Base-by-base conservation (phyloP, 1,284 basidiomycete genomes). In the Tausonia pullulans region DNA sequence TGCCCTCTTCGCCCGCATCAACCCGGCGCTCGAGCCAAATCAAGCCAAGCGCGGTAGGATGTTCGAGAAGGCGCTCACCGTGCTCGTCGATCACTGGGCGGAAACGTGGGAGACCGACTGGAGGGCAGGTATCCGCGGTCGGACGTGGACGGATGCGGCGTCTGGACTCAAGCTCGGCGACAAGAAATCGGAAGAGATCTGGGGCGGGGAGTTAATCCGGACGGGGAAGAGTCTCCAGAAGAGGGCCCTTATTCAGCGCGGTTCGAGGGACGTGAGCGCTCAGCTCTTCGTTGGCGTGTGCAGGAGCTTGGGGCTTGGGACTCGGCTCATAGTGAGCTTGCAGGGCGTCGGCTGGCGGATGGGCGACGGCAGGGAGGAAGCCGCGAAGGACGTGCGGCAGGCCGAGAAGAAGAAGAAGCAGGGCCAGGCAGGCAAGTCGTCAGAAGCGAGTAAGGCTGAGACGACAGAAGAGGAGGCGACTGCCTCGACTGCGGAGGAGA, bases 221-320 rank as follows among this genome's bases (percentile, higher is more conserved):
- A 87, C 85, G 58, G 79, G 83, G 39, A 90, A 91, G 72, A 93
- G 89, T 68, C 79, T 97, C 52, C 90, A 91, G 85, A 92, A 93
- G 72, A 90, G 92, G 71, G 86, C 86, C 0, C 77, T 95, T 13
- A 85, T 87, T 80, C 82, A 82, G 65, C 80, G 79, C 64, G 96
- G 94, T 3, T 90, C 87, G 27, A 81, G 90, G 67, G 95, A 98
- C 75, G 84, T 86, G 50, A 90, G 88, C 67, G 88, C 91, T 0
- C 90, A 95, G 71, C 81, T 98, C 5, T 98, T 98, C 73, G 95
- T 92, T 9, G 85, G 89, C 0, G 79, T 97, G 0, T 93, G 92
- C 72, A 82, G 96, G 14, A 88, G 87, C 4, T 80, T 97, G 8
- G 87, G 87, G 11, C 85, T 98, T 27, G 94, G 94, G 0, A 83